Evolutionary conservation across 75 land plant species (phyloP).

Genomic region (Pseudotsuga menziesii): DNA sequence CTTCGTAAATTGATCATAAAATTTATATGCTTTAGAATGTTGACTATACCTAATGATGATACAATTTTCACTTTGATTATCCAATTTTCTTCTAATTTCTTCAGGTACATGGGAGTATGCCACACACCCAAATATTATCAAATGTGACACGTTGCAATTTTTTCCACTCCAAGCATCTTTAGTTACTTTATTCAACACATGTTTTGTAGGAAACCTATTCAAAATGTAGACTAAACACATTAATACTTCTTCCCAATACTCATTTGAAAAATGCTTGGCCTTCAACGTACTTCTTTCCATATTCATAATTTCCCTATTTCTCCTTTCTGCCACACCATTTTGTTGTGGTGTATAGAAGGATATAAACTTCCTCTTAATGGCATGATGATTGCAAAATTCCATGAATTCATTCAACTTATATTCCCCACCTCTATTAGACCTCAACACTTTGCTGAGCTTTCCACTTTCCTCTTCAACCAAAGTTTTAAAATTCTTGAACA

Average conservation of each 20-base stretch:
- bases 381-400: too few species aligned
- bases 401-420: too few species aligned
- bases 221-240: not conserved
- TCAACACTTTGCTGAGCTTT: too few species aligned
- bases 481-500: too few species aligned
- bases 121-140: not conserved
- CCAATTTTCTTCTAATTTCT: not conserved
- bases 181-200: not conserved
- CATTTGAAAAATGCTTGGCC: not conserved
- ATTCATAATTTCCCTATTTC: not conserved
- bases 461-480: too few species aligned
- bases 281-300: not conserved
- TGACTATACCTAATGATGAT: not conserved
- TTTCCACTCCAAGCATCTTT: not conserved
- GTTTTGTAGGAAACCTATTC: not conserved
- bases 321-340: not conserved
- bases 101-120: not conserved
- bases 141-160: not conserved
- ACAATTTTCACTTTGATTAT: not conserved
- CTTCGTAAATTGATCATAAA: not conserved
- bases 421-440: too few species aligned
- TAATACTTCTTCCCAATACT: not conserved
- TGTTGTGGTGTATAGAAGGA: not conserved
- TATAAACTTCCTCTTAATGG: too few species aligned
- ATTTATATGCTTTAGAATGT: not conserved